phyloP scores from a whole-genome alignment of 495 filamentous ascomycete species.

The Aspergillus saccharolyticus region DNA sequence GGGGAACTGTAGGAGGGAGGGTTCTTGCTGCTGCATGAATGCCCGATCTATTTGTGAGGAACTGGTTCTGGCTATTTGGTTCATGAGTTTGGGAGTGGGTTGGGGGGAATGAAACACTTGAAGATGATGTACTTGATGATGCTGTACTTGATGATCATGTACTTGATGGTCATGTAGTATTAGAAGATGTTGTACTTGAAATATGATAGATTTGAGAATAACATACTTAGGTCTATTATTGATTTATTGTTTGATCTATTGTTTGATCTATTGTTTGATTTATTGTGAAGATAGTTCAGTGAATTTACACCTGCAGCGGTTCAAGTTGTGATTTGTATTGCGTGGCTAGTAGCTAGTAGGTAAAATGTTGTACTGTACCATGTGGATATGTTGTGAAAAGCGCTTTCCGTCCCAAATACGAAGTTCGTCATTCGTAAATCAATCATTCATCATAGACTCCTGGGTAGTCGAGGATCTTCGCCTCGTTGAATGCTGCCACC shows the following conservation, averaged over 20 bases:
- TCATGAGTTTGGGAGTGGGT: no score
- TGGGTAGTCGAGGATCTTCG: background rate
- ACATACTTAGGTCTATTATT: no score
- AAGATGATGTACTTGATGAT: no score
- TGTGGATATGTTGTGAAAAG: background rate
- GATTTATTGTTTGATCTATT: no score
- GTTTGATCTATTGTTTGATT: no score
- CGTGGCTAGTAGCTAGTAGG: background rate
- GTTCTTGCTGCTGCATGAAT: background rate
- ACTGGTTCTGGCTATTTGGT: no score
- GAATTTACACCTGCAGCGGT: no score
- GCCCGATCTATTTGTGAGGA: background rate
- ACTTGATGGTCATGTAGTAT: background rate
- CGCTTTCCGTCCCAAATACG: slow-evolving; percentile 4
- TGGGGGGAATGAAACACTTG: no score
- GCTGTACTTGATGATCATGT: background rate
- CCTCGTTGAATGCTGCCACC: no score
- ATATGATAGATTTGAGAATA: no score
- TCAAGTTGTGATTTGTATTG: background rate
- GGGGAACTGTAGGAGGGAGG: no score
- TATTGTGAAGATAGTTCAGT: no score
- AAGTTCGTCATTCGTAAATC: slow-evolving; percentile 7
- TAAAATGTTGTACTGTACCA: background rate
- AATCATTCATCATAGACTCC: slow-evolving; percentile 8
- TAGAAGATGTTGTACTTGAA: background rate